Base-by-base conservation (phyloP, 2,329 filamentous ascomycete species). In the Dactylellina haptotyla region DNA sequence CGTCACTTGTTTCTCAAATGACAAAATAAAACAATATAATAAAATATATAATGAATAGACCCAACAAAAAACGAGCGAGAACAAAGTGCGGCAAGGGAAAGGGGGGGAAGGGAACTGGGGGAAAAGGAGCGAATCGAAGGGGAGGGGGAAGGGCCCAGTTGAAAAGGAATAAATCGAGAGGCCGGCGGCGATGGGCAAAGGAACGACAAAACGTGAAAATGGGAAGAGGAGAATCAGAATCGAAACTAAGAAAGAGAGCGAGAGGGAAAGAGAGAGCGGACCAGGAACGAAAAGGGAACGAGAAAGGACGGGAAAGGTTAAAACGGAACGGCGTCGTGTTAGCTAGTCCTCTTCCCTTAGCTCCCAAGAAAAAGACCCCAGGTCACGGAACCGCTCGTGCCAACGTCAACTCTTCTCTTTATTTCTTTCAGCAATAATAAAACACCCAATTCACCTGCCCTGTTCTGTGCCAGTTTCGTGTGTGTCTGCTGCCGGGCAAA, bases 261-360 rank as follows among this genome's bases (percentile, higher is more conserved):
- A 39, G 16, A 12, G n/a, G 34, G 34, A 62, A 50, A 28, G 45
- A 62, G 39, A 32, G 34, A 25, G 48, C 14, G 16, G 46, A 43
- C n/a, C 48, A 56, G 26, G 8, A 64, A 53, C 18, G 51, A 58
- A 37, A 61, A 50, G 46, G 25, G 28, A 48, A 43, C 25, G 37
- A 53, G 43, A 30, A 34, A 50, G n/a, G 57, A 70, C 39, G 32
- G 56, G 64, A 56, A 37, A 20, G 56, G 41, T 37, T 39, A 43
- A 57, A 50, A 34, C 32, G 43, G 32, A 53, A 43, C n/a, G 39
- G n/a, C 37, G 28, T 26, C 14, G 45, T n/a, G n/a, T n/a, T n/a
- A n/a, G n/a, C n/a, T n/a, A n/a, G n/a, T n/a, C 37, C 37, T 41
- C 37, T 41, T 41, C n/a, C n/a, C n/a, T n/a, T 41, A n/a, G 37